Base-by-base conservation (phyloP, 805 yeast species). In the Ogataea henricii region DNA sequence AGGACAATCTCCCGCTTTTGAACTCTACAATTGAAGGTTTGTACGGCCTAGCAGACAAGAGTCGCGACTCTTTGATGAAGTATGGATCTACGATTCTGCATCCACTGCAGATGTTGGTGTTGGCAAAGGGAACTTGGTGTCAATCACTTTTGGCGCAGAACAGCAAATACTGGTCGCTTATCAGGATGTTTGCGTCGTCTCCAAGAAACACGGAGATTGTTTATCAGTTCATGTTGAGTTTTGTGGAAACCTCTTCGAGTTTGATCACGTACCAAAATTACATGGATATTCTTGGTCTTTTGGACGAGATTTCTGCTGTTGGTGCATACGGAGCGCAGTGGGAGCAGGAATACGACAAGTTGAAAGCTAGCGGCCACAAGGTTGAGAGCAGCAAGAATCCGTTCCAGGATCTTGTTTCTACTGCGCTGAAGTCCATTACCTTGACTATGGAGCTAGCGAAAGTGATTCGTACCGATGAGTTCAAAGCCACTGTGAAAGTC, bases 261-360 rank as follows among this genome's bases (percentile, higher is more conserved):
- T 66, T 70, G 9, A 69, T 84, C 26, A 71, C 69, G 14, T 69
- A 72, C 6, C 62, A 65, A 1, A 86, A 84, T 55, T 86, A 79
- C 56, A 78, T 86, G 78, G 75, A 80, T 54, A 64, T 87, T 9
- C 69, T 87, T 30, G 94, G 92, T 0, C 65, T 87, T 8, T 64
- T 87, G 26, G 96, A 87, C 65, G 95, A 87, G 54, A 76, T 87
- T 14, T 85, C 94, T 0, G 86, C 92, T 1, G 79, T 85, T 40
- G 95, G 95, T 7, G 89, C 94, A 0, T 71, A 84, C 45, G 92
- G 89, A 6, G 82, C 88, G 3, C 87, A 82, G 59, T 81, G 81
- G 78, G 94, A 87, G 63, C 85, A 81, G 52, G 86, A 81, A 47
- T 72, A 71, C 46, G 85, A 77, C 33, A 64, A 66, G 17, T 59